Evolutionary conservation across 2,329 filamentous ascomycete genomes (phyloP).

Genomic region (Fusarium odoratissimum): DNA sequence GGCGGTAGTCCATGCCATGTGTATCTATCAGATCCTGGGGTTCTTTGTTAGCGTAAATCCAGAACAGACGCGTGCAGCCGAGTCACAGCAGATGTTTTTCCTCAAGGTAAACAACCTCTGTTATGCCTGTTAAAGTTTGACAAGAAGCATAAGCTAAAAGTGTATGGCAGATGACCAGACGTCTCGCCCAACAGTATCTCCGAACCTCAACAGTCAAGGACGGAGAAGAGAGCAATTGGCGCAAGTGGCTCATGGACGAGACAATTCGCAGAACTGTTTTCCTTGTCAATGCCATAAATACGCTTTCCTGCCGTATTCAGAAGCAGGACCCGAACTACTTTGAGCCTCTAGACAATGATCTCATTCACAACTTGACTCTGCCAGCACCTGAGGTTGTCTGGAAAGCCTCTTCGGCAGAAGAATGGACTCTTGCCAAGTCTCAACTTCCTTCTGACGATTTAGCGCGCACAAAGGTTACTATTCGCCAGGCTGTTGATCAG

Average conservation of each 20-base stretch:
- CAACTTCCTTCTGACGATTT: not conserved
- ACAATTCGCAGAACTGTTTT: not conserved
- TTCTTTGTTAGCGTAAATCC: not conserved
- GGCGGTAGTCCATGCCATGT: not conserved
- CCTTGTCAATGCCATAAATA: not conserved
- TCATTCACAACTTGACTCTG: not conserved
- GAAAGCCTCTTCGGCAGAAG: not conserved
- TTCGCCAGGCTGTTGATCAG: not conserved
- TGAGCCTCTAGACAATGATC: not conserved
- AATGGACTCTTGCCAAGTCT: not conserved
- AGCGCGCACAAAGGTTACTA: not conserved
- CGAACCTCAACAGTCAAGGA: not conserved
- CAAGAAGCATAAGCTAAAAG: not conserved
- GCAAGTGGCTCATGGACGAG: not conserved
- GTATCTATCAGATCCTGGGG: not conserved
- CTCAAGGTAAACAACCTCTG: not conserved
- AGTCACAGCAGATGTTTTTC: not conserved
- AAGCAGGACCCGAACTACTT: not conserved
- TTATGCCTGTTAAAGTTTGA: fast-evolving
- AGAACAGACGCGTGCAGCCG: not conserved
- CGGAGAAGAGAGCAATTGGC: not conserved
- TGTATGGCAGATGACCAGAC: not conserved
- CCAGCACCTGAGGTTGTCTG: not conserved
- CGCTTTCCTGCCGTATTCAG: not conserved
- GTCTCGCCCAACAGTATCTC: not conserved